phyloP scores from a whole-genome alignment of 106 monocot genomes.

The Allium fistulosum region DNA sequence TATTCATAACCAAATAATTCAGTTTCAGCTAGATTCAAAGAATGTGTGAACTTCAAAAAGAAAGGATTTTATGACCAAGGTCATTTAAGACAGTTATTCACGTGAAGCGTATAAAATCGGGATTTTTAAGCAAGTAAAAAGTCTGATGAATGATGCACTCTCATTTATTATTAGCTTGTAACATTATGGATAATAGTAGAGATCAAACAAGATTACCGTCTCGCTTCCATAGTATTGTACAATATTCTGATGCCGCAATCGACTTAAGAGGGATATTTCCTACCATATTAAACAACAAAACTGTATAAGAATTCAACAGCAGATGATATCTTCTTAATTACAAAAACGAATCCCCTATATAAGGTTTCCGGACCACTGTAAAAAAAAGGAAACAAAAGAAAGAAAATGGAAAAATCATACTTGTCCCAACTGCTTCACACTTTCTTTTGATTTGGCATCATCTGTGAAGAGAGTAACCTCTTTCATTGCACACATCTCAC shows the following conservation, averaged over 20 bases:
- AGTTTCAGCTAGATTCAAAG: background rate
- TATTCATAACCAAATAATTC: background rate
- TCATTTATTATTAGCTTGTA: background rate
- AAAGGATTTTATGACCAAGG: background rate
- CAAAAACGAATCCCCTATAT: too few relatives aligned
- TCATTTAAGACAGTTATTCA: too few relatives aligned
- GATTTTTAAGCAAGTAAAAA: background rate
- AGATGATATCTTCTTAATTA: background rate
- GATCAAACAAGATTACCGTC: constrained; percentile 34
- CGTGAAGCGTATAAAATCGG: background rate
- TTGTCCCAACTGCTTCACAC: constrained; percentile 90
- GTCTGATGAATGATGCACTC: background rate
- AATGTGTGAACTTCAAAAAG: background rate
- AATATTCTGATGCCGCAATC: constrained; percentile 85
- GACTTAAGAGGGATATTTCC: constrained; percentile 93
- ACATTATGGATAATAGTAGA: too few relatives aligned
- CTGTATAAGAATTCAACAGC: background rate
- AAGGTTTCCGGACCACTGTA: too few relatives aligned
- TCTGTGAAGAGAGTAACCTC: constrained; percentile 90
- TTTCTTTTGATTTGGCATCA: constrained; percentile 97
- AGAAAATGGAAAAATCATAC: constrained; percentile 22
- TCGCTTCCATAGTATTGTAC: constrained; percentile 96
- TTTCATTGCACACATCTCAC: constrained; percentile 99
- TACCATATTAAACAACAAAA: constrained; percentile 14
- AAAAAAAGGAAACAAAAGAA: background rate